phyloP scores from a whole-genome alignment of 805 yeast genomes.

The Lachancea quebecensis region DNA sequence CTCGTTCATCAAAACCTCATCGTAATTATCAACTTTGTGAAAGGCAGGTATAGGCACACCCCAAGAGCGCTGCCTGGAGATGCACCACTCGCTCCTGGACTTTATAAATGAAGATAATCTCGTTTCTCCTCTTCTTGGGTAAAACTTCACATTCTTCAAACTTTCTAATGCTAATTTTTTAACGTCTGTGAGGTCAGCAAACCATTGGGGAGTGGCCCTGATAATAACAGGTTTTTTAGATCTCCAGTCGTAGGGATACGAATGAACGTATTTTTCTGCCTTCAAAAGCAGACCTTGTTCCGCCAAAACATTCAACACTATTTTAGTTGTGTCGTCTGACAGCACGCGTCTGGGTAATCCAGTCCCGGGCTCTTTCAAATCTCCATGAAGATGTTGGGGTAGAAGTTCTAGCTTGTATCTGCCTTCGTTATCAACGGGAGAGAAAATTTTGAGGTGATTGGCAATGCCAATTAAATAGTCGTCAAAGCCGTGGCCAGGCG shows the following conservation, averaged over 20 bases:
- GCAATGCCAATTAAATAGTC: slow-evolving; percentile 69
- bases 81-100: slow-evolving; percentile 93
- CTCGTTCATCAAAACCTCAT: slow-evolving; percentile 55
- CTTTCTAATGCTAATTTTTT: slow-evolving; percentile 57
- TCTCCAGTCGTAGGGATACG: slow-evolving; percentile 97
- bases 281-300: slow-evolving; percentile 39
- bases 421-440: slow-evolving; percentile 79
- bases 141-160: slow-evolving; percentile 56
- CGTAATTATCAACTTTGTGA: slow-evolving; percentile 47
- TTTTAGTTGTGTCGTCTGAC: slow-evolving; percentile 43
- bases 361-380: slow-evolving; percentile 13
- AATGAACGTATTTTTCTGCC: slow-evolving; percentile 57
- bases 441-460: slow-evolving; percentile 50
- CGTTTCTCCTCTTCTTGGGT: slow-evolving; percentile 65
- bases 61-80: slow-evolving; percentile 93
- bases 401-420: slow-evolving; percentile 48
- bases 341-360: slow-evolving; percentile 51
- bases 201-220: slow-evolving; percentile 96
- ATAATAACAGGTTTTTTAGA: slow-evolving; percentile 92
- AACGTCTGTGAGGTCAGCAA: slow-evolving; percentile 73
- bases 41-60: slow-evolving; percentile 96
- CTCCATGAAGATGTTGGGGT: slow-evolving; percentile 10
- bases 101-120: slow-evolving; percentile 66
- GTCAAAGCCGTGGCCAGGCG: slow-evolving; percentile 97
- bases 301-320: slow-evolving; percentile 39